A percentile compares a stretch with the other conserved stretches of the same genome.
Conservation (phyloP, 768 basidiomycete genomes). For the Boletales sp. region DNA sequence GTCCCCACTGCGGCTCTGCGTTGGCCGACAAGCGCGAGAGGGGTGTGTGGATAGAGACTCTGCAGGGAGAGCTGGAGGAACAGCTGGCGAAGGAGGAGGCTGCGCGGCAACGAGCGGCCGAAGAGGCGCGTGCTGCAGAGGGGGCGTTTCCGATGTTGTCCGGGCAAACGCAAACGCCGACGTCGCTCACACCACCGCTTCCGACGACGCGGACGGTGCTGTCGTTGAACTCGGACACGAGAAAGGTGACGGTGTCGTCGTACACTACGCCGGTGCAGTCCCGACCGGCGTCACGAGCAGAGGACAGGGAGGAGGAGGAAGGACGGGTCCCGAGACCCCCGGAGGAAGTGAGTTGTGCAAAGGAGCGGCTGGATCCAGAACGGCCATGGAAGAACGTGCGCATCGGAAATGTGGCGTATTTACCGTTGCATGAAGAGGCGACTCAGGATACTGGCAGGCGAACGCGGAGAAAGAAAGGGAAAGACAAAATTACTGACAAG, state of each 20-base stretch:
- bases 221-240: conserved; percentile 52
- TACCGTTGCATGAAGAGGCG: conserved; percentile 25
- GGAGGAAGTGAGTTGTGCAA: conserved; percentile 35
- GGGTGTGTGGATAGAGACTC: conserved; percentile 35
- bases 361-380: conserved; percentile 19
- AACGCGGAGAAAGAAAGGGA: conserved; percentile 3
- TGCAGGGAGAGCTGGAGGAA: conserved; percentile 43
- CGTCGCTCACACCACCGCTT: conserved; percentile 13
- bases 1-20: conserved; percentile 47
- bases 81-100: conserved; percentile 46
- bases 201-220: conserved; percentile 54
- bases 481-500: neutral
- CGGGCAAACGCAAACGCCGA: conserved; percentile 8
- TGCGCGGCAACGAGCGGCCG: conserved; percentile 42
- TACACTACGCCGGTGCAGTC: conserved; percentile 39
- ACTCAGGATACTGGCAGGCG: neutral
- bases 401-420: conserved; percentile 34
- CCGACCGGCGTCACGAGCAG: conserved; percentile 33
- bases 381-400: conserved; percentile 46
- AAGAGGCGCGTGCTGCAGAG: conserved; percentile 46
- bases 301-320: conserved; percentile 35
- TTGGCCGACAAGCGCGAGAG: conserved; percentile 37
- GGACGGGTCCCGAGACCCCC: conserved; percentile 40
- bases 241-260: conserved; percentile 51
- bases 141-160: conserved; percentile 62